phyloP scores from a whole-genome alignment of 116 monocot genomes.

The Cymodocea nodosa region DNA sequence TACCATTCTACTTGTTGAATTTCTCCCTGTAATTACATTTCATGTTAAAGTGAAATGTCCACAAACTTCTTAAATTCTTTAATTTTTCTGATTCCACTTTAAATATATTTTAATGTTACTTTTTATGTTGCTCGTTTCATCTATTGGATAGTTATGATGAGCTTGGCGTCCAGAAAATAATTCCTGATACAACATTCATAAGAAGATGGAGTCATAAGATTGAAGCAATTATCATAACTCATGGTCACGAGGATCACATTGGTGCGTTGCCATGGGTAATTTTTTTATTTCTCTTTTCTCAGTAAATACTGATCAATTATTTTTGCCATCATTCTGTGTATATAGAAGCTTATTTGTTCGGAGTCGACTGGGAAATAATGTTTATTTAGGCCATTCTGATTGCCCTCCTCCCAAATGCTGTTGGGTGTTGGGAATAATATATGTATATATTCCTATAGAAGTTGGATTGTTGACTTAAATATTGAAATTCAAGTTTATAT shows the following conservation, averaged over 20 bases:
- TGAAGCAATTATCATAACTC: slow-evolving; percentile 95
- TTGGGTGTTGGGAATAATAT: too few relatives aligned
- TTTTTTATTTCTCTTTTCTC: slow-evolving; percentile 1
- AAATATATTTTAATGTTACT: background rate
- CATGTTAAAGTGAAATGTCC: too few relatives aligned
- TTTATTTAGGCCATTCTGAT: too few relatives aligned
- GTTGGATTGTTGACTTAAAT: too few relatives aligned
- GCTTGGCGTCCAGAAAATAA: slow-evolving; percentile 91
- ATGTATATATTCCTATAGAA: too few relatives aligned
- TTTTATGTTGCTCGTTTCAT: background rate
- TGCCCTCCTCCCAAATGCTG: too few relatives aligned
- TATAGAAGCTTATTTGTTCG: background rate
- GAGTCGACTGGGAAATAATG: background rate
- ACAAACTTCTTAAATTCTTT: too few relatives aligned
- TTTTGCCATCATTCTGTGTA: background rate
- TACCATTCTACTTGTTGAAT: too few relatives aligned
- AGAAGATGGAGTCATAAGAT: slow-evolving; percentile 99
- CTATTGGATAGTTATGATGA: slow-evolving; percentile 63
- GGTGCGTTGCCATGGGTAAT: slow-evolving; percentile 99
- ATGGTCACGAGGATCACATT: slow-evolving; percentile 99
- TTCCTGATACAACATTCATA: slow-evolving; percentile 95
- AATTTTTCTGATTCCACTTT: background rate
- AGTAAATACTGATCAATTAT: background rate
- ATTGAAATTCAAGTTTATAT: too few relatives aligned
- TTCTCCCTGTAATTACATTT: too few relatives aligned